Percentiles rank a stretch among this genome's conserved stretches.
Conservation (phyloP, 2,329 filamentous ascomycete genomes). For the Hypoxylon sp. region DNA sequence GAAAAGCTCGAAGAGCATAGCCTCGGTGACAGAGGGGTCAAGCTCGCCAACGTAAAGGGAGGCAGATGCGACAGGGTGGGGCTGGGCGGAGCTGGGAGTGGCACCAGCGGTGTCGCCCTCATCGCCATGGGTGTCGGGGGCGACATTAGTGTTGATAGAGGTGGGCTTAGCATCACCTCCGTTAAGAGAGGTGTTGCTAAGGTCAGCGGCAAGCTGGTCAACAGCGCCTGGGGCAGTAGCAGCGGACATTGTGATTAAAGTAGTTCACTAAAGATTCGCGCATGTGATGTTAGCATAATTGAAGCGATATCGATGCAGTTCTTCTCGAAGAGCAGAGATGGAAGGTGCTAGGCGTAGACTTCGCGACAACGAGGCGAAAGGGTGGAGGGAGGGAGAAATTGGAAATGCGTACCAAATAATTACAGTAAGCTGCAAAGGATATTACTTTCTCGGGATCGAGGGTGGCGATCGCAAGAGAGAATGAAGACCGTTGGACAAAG, state of each 20-base stretch:
- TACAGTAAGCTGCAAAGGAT: constrained; percentile 35
- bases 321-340: constrained; percentile 15
- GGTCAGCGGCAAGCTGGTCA: constrained; percentile 86
- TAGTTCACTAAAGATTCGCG: constrained; percentile 43
- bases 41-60: constrained; percentile 99
- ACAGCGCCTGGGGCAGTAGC: constrained; percentile 72
- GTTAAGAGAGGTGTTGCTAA: constrained; percentile 79
- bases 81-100: constrained; percentile 78
- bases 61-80: constrained; percentile 90
- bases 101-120: constrained; percentile 75
- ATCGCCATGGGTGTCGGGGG: constrained; percentile 67
- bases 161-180: constrained; percentile 76
- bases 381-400: not conserved
- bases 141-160: constrained; percentile 81
- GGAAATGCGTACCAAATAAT: constrained; percentile 41
- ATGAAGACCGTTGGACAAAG: constrained; percentile 46
- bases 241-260: constrained; percentile 68
- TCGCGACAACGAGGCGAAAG: constrained; percentile 5
- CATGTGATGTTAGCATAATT: constrained; percentile 32
- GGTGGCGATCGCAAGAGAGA: constrained; percentile 42
- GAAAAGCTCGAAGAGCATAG: constrained; percentile 99
- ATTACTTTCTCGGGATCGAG: constrained; percentile 38
- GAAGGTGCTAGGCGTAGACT: constrained; percentile 13
- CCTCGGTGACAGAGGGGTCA: constrained; percentile 97
- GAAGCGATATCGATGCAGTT: constrained; percentile 5